phyloP scores from a whole-genome alignment of 768 basidiomycete genomes.

The Calocybe indica region DNA sequence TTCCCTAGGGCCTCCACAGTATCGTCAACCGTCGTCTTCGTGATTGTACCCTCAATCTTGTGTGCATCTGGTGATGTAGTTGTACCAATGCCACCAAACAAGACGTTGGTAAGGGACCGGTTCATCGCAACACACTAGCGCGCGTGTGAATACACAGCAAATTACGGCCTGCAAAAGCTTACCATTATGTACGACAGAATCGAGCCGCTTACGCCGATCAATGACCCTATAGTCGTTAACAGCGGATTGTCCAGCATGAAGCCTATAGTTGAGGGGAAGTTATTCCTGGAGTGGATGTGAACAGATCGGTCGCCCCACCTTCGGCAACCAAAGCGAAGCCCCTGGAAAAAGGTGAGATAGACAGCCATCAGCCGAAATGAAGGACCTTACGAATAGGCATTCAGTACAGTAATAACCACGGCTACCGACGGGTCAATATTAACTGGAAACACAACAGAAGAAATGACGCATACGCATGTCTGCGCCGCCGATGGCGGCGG shows the following conservation, averaged over 20 bases:
- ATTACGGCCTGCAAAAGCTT: conserved; percentile 11
- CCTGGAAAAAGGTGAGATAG: conserved; percentile 14
- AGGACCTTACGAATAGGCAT: conserved; percentile 66
- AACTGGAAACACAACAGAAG: not conserved
- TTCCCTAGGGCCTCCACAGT: conserved; percentile 73
- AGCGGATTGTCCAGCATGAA: conserved; percentile 89
- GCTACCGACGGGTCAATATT: conserved; percentile 36
- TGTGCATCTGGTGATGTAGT: conserved; percentile 48
- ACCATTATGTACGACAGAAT: conserved; percentile 94
- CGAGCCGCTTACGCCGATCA: conserved; percentile 87
- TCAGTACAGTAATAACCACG: conserved; percentile 86
- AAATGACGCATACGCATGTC: conserved; percentile 72
- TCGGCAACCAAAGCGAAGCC: conserved; percentile 90
- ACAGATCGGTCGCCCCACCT: conserved; percentile 30
- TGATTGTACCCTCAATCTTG: conserved; percentile 81
- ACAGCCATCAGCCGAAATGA: not conserved
- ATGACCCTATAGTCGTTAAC: conserved; percentile 75
- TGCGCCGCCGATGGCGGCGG: conserved; percentile 88
- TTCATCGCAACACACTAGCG: conserved; percentile 88
- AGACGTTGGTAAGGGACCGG: conserved; percentile 75
- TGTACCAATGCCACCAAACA: conserved; percentile 80
- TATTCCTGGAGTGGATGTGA: not conserved
- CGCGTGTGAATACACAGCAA: not conserved
- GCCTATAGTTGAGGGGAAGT: conserved; percentile 27
- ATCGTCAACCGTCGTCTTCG: conserved; percentile 74